Base-by-base conservation (phyloP, 495 filamentous ascomycete genomes). In the Aspergillus sclerotiicarbonarius region DNA sequence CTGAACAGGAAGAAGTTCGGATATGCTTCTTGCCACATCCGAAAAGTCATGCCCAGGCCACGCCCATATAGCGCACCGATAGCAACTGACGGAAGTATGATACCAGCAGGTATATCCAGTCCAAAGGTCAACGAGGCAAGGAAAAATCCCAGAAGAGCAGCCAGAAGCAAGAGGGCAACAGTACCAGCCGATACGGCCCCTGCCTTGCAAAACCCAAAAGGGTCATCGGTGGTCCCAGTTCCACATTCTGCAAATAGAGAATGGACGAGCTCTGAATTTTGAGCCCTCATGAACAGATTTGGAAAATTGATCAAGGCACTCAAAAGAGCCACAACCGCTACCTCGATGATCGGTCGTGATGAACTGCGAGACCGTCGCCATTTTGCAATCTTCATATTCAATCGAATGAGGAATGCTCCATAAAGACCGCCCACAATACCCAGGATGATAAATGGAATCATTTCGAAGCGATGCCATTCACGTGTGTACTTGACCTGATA, bases 41-140 rank as follows among this genome's bases (percentile, higher is more conserved):
- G 89, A 67, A 97, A 84, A 41, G 91, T 78, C 47, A 96, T 91
- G 15, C 94, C 94, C 16, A 96, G 75, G 25, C 91, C 92, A 31
- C 94, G 90, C n/a, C 94, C 94, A 57, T 90, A 90, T 4, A 98
- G 82, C 6, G 91, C 92, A 45, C 94, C 94, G 59, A 98, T 92
- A 53, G 94, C 91, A 84, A 98, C 93, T n/a, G 92, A 96, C 0
- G 94, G 94, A 15, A 98, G 82, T 52, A 98, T 95, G 60, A 98
- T 96, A 49, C 94, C 94, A 2, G 94, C 95, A 15, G 94, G 94
- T 48, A 98, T 89, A 63, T 96, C 91, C n/a, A 98, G 84, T 48
- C 94, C 95, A 67, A 98, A 98, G 6, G 95, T 98, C 54, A 94
- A 76, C 43, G 90, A 84, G 16, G 95, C 87, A 7, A 98, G 84